Evolutionary conservation across 2,329 filamentous ascomycete species (phyloP).

Genomic region (Fusarium coffeatum): DNA sequence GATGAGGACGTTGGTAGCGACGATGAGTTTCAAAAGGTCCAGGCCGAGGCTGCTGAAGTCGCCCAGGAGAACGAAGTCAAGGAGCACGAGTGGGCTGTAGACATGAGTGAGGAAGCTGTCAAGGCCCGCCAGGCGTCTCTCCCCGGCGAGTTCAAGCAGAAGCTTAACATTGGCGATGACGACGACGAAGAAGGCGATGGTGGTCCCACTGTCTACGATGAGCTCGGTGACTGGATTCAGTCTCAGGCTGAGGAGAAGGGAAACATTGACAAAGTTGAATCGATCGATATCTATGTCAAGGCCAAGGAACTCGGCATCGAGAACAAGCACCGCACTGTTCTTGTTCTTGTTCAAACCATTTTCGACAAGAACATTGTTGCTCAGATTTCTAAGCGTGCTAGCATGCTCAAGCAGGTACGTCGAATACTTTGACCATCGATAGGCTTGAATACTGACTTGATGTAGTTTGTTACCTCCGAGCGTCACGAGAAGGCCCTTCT

Average conservation of each 20-base stretch:
- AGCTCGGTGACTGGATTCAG: constrained; percentile 93
- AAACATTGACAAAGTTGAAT: constrained; percentile 81
- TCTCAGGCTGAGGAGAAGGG: constrained; percentile 77
- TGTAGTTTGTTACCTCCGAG: constrained; percentile 83
- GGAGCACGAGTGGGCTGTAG: constrained; percentile 94
- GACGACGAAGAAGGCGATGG: constrained; percentile 85
- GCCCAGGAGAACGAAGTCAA: constrained; percentile 71
- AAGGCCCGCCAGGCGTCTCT: constrained; percentile 93
- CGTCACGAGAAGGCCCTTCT: constrained; percentile 96
- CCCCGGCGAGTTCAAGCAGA: constrained; percentile 93
- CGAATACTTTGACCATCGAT: not conserved
- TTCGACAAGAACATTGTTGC: constrained; percentile 91
- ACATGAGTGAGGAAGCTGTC: constrained; percentile 95
- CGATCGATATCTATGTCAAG: constrained; percentile 94
- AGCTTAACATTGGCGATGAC: constrained; percentile 84
- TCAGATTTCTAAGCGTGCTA: constrained; percentile 85
- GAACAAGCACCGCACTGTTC: constrained; percentile 89
- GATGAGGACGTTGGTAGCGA: constrained; percentile 81
- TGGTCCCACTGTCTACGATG: constrained; percentile 83
- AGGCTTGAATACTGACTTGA: constrained; percentile 45
- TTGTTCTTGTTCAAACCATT: constrained; percentile 91
- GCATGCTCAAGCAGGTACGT: constrained; percentile 87
- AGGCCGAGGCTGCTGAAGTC: constrained; percentile 65
- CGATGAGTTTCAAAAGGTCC: constrained; percentile 90
- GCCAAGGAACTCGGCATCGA: constrained; percentile 96